Base-by-base conservation (phyloP, 257 asterid genomes). In the Capsicum chinense region DNA sequence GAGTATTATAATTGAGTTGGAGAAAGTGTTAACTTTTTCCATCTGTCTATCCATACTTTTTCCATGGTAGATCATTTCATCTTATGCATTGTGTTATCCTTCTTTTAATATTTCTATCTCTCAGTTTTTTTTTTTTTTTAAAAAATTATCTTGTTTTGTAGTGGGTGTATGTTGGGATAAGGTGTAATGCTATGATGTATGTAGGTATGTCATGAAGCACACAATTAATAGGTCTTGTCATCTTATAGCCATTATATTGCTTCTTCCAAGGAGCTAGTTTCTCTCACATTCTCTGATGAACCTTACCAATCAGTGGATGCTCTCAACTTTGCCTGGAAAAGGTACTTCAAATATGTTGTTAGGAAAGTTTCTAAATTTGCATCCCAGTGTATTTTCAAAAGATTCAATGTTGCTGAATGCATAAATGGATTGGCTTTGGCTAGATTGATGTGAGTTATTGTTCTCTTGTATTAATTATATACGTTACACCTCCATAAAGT, bases 181-280 rank as follows among this genome's bases (percentile, higher is more conserved):
- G 62, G 15, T 56, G 74, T 67, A 37, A 37, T 35, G 6, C 50
- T 7, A 67, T 37, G 9, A 14, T 67, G 50, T 6, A 14, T 1
- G 0, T 67, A 13, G 74, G 74, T 35, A 67, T 67, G 21, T 67
- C 15, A 4, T 35, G 74, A 66, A 67, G 48, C 74, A 67, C 74
- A 3, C 50, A 35, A 67, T 66, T 26, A 26, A 39, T 33, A 33
- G 13, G 73, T 66, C 48, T 66, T 13, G 47, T 66, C 73, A 66
- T 35, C 73, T 66, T 66, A 0, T 66, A 66, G 73, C 9, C 35
- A 66, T 26, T 63, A 66, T 66, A 33, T 39, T 39, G 44, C 71
- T 33, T 66, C 71, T 33, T 66, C 71, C 71, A 66, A 66, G 73
- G 14, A 35, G 48, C 73, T 33, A 66, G 47, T 66, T 66, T 33